phyloP scores from a whole-genome alignment of 148 eudicot species.

The Fallopia convolvulus region DNA sequence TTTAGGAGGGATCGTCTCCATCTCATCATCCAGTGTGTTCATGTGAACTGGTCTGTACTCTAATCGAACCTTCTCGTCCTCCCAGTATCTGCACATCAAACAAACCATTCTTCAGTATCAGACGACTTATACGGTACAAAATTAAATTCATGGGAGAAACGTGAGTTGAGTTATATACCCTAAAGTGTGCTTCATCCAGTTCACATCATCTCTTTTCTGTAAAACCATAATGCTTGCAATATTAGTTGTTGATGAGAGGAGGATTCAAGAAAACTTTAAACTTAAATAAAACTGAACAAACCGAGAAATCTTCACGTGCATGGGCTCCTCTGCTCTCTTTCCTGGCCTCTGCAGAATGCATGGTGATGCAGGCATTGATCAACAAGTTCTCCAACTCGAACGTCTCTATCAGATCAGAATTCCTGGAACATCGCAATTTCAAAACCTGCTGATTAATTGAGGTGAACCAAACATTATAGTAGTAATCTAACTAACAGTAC shows the following conservation, averaged over 20 bases:
- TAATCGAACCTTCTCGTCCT: conserved; percentile 72
- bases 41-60: conserved; percentile 86
- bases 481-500: conserved; percentile 23
- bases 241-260: conserved; percentile 5
- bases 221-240: conserved; percentile 16
- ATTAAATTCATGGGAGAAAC: neutral
- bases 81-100: conserved; percentile 59
- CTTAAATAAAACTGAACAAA: conserved; percentile 25
- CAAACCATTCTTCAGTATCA: neutral
- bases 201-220: conserved; percentile 89
- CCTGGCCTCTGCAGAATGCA: conserved; percentile 99
- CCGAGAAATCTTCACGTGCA: conserved; percentile 90
- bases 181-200: conserved; percentile 90
- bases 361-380: conserved; percentile 90
- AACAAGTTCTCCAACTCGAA: conserved; percentile 90
- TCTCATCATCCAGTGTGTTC: conserved; percentile 81
- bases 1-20: conserved; percentile 85
- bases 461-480: neutral
- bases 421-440: conserved; percentile 38
- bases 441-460: neutral
- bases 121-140: neutral
- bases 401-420: conserved; percentile 92
- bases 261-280: too few relatives aligned
- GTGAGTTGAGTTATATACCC: conserved; percentile 41
- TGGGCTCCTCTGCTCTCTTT: conserved; percentile 98